A percentile compares a stretch with the other conserved stretches of the same genome.
These are phyloP conservation scores for Lumnitzera littorea DNA, from an alignment of 345 rosid species.

Conservation along the genomic window DNA sequence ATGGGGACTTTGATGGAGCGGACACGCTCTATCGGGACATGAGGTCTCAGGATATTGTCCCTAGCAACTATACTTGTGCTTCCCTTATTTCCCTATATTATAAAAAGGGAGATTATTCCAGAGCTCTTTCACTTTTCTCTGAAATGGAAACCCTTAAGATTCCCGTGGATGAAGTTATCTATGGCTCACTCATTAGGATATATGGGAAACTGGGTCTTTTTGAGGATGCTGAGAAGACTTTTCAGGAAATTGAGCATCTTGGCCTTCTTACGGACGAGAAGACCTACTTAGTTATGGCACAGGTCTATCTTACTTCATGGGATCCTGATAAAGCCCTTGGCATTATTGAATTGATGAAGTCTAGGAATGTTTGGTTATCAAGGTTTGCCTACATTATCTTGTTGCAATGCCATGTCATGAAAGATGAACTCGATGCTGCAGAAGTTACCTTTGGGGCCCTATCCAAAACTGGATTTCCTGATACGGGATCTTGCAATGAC, in stretches of 20 bases:
- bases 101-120: slow-evolving; percentile 62
- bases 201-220: slow-evolving; percentile 83
- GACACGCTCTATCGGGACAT: slow-evolving; percentile 57
- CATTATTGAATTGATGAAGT: slow-evolving; percentile 60
- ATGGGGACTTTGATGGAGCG: slow-evolving; percentile 54
- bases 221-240: slow-evolving; percentile 66
- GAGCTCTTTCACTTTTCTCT: slow-evolving; percentile 76
- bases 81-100: slow-evolving; percentile 79
- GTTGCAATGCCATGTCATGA: slow-evolving; percentile 66
- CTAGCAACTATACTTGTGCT: slow-evolving; percentile 90
- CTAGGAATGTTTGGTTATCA: slow-evolving; percentile 54
- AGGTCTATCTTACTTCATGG: slow-evolving; percentile 62
- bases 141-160: slow-evolving; percentile 68
- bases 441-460: slow-evolving; percentile 66
- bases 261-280: slow-evolving; percentile 70
- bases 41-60: slow-evolving; percentile 55
- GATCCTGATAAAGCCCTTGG: slow-evolving; percentile 58
- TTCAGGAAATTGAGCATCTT: slow-evolving; percentile 50
- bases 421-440: slow-evolving; percentile 56
- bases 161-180: slow-evolving; percentile 77
- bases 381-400: slow-evolving; percentile 77
- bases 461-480: slow-evolving; percentile 62
- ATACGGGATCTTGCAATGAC: slow-evolving; percentile 71
- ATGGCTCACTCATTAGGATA: slow-evolving; percentile 80
- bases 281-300: slow-evolving; percentile 90